phyloP scores from a whole-genome alignment of 495 filamentous ascomycete species.

The Penicillium canescens region DNA sequence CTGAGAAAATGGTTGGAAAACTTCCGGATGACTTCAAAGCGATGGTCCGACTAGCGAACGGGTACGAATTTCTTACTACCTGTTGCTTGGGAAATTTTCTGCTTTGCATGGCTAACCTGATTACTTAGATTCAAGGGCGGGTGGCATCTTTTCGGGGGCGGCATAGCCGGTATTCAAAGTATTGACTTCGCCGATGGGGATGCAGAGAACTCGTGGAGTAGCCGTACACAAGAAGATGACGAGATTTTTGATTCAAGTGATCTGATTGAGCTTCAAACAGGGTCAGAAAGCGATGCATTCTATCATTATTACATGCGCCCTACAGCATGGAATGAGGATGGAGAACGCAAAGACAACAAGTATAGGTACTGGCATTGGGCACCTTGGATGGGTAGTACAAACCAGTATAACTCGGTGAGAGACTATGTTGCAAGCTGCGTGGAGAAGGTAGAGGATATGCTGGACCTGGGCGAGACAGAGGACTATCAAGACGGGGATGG shows the following conservation, averaged over 20 bases:
- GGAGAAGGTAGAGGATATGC: not conserved
- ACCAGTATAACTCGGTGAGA: not conserved
- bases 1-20: not conserved
- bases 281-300: not conserved
- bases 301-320: not conserved
- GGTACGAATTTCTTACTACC: not conserved
- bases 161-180: not conserved
- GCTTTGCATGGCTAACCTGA: not conserved
- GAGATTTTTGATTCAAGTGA: not conserved
- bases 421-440: not conserved
- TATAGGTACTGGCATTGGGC: conserved; percentile 3
- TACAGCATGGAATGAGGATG: not conserved
- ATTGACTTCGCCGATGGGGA: not conserved
- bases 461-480: not conserved
- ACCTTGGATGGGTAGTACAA: not conserved
- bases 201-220: not conserved
- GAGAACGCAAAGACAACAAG: not conserved
- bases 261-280: not conserved
- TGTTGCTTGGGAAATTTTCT: no score
- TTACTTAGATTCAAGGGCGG: not conserved
- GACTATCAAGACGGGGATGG: not conserved
- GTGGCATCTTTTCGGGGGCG: not conserved
- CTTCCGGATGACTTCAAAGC: not conserved
- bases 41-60: not conserved
- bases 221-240: no score